A percentile compares a stretch with the other conserved stretches of the same genome.
phyloP scores from a whole-genome alignment of 2,329 filamentous ascomycete genomes.

The Hortaea sp. region DNA sequence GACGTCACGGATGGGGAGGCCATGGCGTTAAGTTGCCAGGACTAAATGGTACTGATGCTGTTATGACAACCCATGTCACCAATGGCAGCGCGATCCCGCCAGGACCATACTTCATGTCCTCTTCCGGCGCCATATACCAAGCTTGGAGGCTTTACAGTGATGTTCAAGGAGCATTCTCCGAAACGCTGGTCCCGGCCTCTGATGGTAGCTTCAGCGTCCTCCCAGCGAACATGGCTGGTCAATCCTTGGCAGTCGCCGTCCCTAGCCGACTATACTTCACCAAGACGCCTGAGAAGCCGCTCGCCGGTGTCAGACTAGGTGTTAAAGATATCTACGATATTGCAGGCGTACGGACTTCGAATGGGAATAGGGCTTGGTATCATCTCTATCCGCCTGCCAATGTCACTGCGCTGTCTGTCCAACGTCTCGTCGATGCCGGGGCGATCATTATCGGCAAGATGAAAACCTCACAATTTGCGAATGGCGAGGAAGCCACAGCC shows the following conservation, averaged over 20 bases:
- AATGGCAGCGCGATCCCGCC: constrained; percentile 24
- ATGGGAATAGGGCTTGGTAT: constrained; percentile 50
- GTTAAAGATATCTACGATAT: constrained; percentile 56
- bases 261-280: constrained; percentile 52
- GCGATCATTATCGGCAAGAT: constrained; percentile 41
- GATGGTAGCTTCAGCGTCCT: constrained; percentile 35
- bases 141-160: constrained; percentile 44
- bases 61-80: constrained; percentile 10
- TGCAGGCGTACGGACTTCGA: constrained; percentile 45
- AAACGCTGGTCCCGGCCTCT: constrained; percentile 31
- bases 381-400: constrained; percentile 40
- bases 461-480: constrained; percentile 37
- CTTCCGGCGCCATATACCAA: constrained; percentile 36
- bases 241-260: constrained; percentile 41
- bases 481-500: constrained; percentile 38
- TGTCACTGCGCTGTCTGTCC: constrained; percentile 41
- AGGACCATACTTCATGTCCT: constrained; percentile 43
- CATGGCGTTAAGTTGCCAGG: neutral
- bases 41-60: constrained; percentile 9
- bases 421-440: constrained; percentile 49
- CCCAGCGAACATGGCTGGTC: constrained; percentile 28
- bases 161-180: constrained; percentile 39
- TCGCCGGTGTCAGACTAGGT: constrained; percentile 51
- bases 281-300: constrained; percentile 42
- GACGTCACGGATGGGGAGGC: neutral